These are phyloP conservation scores for Chloroidium sp. DNA, from an alignment of 163 green algal genomes.

Conservation along the genomic window DNA sequence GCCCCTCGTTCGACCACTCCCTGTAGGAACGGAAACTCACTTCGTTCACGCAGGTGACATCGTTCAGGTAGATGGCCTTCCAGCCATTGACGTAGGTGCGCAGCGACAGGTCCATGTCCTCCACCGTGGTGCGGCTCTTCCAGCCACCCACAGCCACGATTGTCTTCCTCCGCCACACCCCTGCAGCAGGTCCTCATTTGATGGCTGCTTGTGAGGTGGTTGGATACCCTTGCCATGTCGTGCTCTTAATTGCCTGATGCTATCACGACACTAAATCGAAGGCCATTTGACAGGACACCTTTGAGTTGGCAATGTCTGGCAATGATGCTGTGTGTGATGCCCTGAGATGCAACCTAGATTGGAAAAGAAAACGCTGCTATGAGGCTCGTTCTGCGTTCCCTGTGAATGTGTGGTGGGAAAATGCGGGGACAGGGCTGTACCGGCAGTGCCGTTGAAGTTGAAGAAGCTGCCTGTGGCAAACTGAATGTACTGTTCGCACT, in stretches of 20 bases:
- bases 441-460: constrained; percentile 94
- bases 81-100: constrained; percentile 74
- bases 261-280: too few species aligned
- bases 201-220: too few species aligned
- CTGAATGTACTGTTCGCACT: constrained; percentile 78
- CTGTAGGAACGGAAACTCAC: constrained; percentile 8
- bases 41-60: constrained; percentile 65
- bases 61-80: constrained; percentile 67
- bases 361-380: too few species aligned
- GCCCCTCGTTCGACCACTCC: neutral
- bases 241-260: neutral
- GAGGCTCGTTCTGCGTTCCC: too few species aligned
- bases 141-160: constrained; percentile 79
- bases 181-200: neutral
- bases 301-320: too few species aligned
- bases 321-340: too few species aligned
- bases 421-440: constrained; percentile 8
- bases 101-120: constrained; percentile 89
- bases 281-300: too few species aligned
- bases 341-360: too few species aligned
- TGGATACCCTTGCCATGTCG: too few species aligned
- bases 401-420: neutral
- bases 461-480: constrained; percentile 78
- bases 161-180: constrained; percentile 48
- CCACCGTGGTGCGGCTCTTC: constrained; percentile 78